These are phyloP conservation scores for Botrytis hyacinthi DNA, from an alignment of 2,329 filamentous ascomycete species.

Conservation along the genomic window DNA sequence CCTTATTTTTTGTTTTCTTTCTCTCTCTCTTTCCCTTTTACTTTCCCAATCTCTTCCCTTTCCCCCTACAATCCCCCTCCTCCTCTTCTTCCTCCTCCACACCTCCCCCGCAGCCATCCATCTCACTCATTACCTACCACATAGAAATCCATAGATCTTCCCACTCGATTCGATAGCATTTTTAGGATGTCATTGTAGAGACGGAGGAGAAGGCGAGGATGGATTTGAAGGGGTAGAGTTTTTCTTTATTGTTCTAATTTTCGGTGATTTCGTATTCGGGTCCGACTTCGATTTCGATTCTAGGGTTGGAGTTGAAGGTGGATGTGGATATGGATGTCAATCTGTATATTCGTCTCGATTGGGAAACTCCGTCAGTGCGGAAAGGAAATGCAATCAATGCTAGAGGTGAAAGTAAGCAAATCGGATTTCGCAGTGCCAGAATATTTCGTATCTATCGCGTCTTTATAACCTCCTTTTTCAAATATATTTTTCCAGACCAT, in stretches of 20 bases:
- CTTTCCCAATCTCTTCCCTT: too few relatives aligned
- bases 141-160: neutral
- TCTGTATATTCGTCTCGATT: neutral
- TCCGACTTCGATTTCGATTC: neutral
- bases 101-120: neutral
- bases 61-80: too few relatives aligned
- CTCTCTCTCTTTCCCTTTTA: too few relatives aligned
- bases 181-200: too few relatives aligned
- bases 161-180: neutral
- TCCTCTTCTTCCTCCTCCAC: too few relatives aligned
- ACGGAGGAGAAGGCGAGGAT: neutral
- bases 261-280: neutral
- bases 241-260: neutral
- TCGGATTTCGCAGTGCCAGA: rapidly evolving
- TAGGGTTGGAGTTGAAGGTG: neutral
- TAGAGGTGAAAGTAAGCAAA: neutral
- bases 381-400: neutral
- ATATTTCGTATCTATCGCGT: neutral
- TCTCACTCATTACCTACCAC: neutral
- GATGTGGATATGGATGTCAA: rapidly evolving
- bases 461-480: neutral
- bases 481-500: neutral
- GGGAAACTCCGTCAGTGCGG: neutral
- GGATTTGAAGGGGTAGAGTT: neutral
- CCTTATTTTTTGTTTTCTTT: neutral